Conservation (phyloP, 2,329 filamentous ascomycete genomes). For the Alternaria longipes region DNA sequence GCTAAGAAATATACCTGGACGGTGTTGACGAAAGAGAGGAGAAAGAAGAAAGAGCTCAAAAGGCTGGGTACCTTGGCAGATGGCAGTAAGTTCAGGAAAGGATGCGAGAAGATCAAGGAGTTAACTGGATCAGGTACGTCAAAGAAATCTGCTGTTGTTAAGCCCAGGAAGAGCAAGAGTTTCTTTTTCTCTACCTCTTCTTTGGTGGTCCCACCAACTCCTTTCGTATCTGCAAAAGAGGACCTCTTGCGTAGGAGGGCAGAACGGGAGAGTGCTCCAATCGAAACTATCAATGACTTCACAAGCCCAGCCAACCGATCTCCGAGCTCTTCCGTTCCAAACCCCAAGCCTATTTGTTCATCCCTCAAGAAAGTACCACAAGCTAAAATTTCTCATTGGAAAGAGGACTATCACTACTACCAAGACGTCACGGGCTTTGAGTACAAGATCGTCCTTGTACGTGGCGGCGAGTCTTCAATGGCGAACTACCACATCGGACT, state of each 20-base stretch:
- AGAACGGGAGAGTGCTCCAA: slow-evolving; percentile 22
- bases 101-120: slow-evolving; percentile 39
- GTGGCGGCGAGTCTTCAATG: slow-evolving; percentile 60
- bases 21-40: slow-evolving; percentile 37
- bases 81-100: slow-evolving; percentile 45
- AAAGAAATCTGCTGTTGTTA: slow-evolving; percentile 17
- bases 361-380: neutral
- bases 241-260: slow-evolving; percentile 34
- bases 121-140: slow-evolving; percentile 53
- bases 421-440: slow-evolving; percentile 68
- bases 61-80: slow-evolving; percentile 36
- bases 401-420: slow-evolving; percentile 68
- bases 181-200: slow-evolving; percentile 34
- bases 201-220: neutral
- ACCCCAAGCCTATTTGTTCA: neutral
- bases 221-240: slow-evolving; percentile 31
- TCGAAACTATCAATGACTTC: slow-evolving; percentile 4
- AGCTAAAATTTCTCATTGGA: slow-evolving; percentile 49
- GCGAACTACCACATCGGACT: slow-evolving; percentile 61
- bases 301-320: neutral
- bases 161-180: slow-evolving; percentile 26
- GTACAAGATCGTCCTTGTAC: slow-evolving; percentile 70
- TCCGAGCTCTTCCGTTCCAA: neutral
- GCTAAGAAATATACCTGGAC: slow-evolving; percentile 51
- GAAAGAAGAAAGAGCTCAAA: slow-evolving; percentile 44